Evolutionary conservation across 2,329 filamentous ascomycete genomes (phyloP).

Genomic region (Microsporum canis): DNA sequence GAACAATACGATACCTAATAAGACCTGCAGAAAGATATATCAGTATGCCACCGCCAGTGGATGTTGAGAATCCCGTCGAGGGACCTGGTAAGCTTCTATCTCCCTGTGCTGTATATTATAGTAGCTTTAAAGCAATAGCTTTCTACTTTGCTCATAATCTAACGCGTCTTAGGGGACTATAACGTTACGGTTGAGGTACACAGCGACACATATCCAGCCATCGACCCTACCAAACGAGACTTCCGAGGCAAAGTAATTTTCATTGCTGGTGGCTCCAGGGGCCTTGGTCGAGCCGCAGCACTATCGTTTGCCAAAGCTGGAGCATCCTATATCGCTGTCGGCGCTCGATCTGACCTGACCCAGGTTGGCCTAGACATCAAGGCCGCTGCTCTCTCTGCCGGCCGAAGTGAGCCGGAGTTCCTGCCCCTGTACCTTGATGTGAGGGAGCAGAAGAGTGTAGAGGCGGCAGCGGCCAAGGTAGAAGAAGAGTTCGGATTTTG

Average conservation of each 20-base stretch:
- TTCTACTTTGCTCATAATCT: neutral
- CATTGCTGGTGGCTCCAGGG: constrained; percentile 46
- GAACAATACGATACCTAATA: too few species aligned
- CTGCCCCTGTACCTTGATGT: constrained; percentile 37
- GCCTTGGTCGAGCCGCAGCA: constrained; percentile 44
- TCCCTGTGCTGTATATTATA: neutral
- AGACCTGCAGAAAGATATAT: neutral
- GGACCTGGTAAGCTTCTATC: neutral
- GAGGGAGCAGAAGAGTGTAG: constrained; percentile 28
- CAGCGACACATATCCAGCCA: constrained; percentile 30
- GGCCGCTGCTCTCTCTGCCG: constrained; percentile 27
- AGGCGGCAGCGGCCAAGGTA: constrained; percentile 25
- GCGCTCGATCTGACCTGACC: constrained; percentile 40
- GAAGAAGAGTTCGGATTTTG: constrained; percentile 24
- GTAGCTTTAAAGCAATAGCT: neutral
- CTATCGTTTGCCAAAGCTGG: constrained; percentile 47
- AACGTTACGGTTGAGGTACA: constrained; percentile 21
- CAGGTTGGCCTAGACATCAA: constrained; percentile 28
- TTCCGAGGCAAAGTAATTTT: constrained; percentile 37
- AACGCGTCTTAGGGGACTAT: neutral
- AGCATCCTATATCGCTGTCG: constrained; percentile 42
- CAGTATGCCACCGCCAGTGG: neutral
- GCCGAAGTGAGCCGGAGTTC: constrained; percentile 30
- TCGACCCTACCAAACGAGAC: constrained; percentile 33
- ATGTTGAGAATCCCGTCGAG: neutral